Percentiles rank a stretch among this genome's conserved stretches.
These are phyloP conservation scores for Lobosporangium transversale DNA, from an alignment of 192 early-diverging fungal genomes.

Conservation along the genomic window DNA sequence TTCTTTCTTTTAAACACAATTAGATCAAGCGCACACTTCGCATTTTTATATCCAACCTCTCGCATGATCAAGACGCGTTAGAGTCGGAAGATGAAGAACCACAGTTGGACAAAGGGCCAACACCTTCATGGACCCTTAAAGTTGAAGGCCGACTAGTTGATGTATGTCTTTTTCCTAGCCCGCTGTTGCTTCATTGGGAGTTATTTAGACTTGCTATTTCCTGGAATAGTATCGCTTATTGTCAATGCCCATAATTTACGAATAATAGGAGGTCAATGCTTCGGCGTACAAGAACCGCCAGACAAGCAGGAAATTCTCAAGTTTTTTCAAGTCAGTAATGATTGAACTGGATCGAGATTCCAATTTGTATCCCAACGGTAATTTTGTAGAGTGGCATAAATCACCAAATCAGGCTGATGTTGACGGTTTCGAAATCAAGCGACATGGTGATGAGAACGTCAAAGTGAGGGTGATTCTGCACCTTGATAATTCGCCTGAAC, in stretches of 20 bases:
- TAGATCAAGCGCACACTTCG: conserved; percentile 83
- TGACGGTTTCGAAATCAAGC: conserved; percentile 95
- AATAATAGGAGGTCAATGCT: conserved; percentile 28
- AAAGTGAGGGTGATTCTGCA: conserved; percentile 82
- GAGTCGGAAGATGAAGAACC: conserved; percentile 57
- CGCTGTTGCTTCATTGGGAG: background rate
- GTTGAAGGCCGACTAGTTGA: conserved; percentile 92
- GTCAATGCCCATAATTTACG: background rate
- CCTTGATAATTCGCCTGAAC: conserved; percentile 81
- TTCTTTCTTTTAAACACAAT: background rate
- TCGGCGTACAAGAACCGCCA: conserved; percentile 69
- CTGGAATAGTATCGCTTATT: background rate
- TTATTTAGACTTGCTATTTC: no score
- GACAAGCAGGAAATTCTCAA: conserved; percentile 82
- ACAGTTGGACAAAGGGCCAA: conserved; percentile 58
- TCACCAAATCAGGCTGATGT: conserved; percentile 58
- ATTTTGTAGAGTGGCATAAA: conserved; percentile 81
- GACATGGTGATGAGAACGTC: conserved; percentile 88
- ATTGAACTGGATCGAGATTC: conserved; percentile 88
- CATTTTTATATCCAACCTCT: conserved; percentile 91
- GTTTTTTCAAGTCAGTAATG: conserved; percentile 84
- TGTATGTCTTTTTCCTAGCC: conserved; percentile 45
- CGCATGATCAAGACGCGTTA: conserved; percentile 76
- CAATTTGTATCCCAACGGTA: conserved; percentile 79
- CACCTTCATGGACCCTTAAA: conserved; percentile 91